These are phyloP conservation scores for Priceomyces fermenticarens DNA, from an alignment of 805 yeast species.

Conservation along the genomic window DNA sequence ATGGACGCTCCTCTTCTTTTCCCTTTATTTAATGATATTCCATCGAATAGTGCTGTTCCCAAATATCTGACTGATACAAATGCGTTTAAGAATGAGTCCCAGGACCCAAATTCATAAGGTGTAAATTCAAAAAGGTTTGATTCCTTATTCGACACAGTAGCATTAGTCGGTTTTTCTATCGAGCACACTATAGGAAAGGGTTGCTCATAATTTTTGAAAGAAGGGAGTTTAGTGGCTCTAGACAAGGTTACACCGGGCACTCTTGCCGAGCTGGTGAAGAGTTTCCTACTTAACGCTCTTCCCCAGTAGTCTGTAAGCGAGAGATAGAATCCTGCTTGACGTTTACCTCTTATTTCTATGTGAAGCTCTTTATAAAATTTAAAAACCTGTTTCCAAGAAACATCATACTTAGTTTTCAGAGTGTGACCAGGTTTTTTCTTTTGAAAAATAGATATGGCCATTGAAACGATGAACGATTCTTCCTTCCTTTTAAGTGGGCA, in stretches of 20 bases:
- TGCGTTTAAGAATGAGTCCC: slow-evolving; percentile 48
- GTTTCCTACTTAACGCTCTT: slow-evolving; percentile 49
- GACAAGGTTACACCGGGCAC: slow-evolving; percentile 39
- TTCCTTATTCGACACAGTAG: slow-evolving; percentile 19
- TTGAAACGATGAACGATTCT: slow-evolving; percentile 2
- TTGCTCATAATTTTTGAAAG: slow-evolving; percentile 36
- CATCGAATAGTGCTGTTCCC: slow-evolving; percentile 48
- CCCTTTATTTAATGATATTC: slow-evolving; percentile 29
- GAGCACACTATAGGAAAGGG: slow-evolving; percentile 52
- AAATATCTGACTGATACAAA: slow-evolving; percentile 51
- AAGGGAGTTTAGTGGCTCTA: slow-evolving; percentile 30
- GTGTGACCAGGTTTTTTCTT: background rate
- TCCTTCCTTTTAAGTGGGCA: background rate
- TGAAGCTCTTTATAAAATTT: slow-evolving; percentile 53
- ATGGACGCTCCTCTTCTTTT: slow-evolving; percentile 20
- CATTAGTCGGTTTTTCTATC: slow-evolving; percentile 35
- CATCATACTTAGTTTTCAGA: background rate
- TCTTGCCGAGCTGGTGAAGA: slow-evolving; percentile 36
- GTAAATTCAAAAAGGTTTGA: slow-evolving; percentile 57
- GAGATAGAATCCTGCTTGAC: slow-evolving; percentile 48
- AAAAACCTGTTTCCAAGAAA: slow-evolving; percentile 22
- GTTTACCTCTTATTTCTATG: slow-evolving; percentile 51
- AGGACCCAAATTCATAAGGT: slow-evolving; percentile 67
- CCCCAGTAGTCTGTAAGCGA: slow-evolving; percentile 73
- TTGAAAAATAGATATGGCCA: slow-evolving; percentile 3